These are phyloP conservation scores for Lactifluus pinguis DNA, from an alignment of 768 basidiomycete genomes.

Conservation along the genomic window DNA sequence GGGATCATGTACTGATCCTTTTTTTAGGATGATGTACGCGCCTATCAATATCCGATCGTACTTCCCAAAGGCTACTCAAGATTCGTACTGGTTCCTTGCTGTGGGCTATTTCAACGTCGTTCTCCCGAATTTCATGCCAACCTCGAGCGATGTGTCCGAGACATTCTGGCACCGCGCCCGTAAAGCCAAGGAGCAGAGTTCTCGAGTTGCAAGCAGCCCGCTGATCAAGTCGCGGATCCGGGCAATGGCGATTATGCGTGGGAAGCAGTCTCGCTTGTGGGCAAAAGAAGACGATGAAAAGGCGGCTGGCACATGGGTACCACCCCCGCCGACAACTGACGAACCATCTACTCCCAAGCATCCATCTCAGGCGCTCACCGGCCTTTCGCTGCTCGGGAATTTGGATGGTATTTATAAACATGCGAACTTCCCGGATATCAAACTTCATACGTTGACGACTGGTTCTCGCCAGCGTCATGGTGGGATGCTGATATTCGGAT, in stretches of 20 bases:
- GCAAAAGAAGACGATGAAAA: constrained; percentile 69
- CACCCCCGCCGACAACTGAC: constrained; percentile 21
- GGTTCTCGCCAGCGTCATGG: constrained; percentile 74
- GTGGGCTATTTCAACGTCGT: constrained; percentile 78
- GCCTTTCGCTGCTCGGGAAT: constrained; percentile 78
- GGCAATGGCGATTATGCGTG: constrained; percentile 59
- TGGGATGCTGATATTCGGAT: constrained; percentile 76
- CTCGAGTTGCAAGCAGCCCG: constrained; percentile 50
- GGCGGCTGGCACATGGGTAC: constrained; percentile 34
- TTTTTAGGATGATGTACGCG: constrained; percentile 69
- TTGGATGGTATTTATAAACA: constrained; percentile 77
- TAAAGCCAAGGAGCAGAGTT: constrained; percentile 58
- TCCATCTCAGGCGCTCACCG: constrained; percentile 60
- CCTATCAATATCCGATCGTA: constrained; percentile 71
- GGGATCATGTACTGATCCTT: neutral
- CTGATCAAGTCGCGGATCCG: constrained; percentile 53
- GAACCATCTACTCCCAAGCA: constrained; percentile 13
- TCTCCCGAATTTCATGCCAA: constrained; percentile 64
- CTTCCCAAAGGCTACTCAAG: constrained; percentile 32
- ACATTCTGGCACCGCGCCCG: constrained; percentile 73
- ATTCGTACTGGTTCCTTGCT: constrained; percentile 77
- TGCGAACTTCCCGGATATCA: constrained; percentile 41
- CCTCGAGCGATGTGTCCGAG: constrained; percentile 25
- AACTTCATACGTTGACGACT: constrained; percentile 68
- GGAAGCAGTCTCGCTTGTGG: constrained; percentile 51